Percentiles rank a stretch among this genome's conserved stretches.
Conservation (phyloP, 768 basidiomycete species). For the Tricholoma sp. region DNA sequence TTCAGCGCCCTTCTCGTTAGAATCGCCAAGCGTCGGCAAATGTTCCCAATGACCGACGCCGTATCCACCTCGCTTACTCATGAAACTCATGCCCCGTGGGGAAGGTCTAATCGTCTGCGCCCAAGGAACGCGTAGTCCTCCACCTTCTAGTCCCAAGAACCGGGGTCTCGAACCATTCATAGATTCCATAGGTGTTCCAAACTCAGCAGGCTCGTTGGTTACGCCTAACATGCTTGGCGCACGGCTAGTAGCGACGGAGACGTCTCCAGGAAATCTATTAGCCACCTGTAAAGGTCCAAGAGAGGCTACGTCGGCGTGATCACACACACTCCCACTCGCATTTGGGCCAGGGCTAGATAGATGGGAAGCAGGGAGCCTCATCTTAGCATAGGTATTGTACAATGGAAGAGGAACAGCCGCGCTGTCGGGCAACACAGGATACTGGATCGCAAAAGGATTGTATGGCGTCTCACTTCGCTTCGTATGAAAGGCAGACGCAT, state of each 20-base stretch:
- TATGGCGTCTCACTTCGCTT: conserved; percentile 14
- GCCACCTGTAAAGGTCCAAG: conserved; percentile 44
- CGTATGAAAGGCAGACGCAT: conserved; percentile 11
- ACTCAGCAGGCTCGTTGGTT: conserved; percentile 3
- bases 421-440: conserved; percentile 17
- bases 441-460: conserved; percentile 17
- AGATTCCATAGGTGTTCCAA: conserved; percentile 21
- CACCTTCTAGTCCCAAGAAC: conserved; percentile 26
- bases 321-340: conserved; percentile 15
- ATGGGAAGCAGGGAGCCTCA: conserved; percentile 25
- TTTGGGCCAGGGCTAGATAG: conserved; percentile 18
- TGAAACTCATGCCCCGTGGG: background rate
- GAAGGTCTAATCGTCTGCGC: conserved; percentile 3
- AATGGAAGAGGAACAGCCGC: conserved; percentile 18
- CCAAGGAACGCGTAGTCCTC: conserved; percentile 30
- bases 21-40: conserved; percentile 27
- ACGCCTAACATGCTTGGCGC: conserved; percentile 19
- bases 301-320: conserved; percentile 27
- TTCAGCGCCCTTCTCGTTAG: background rate
- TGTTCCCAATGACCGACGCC: conserved; percentile 8
- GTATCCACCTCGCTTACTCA: background rate
- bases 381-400: conserved; percentile 15
- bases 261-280: conserved; percentile 44
- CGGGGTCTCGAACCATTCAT: conserved; percentile 22
- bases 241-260: conserved; percentile 31